A percentile compares a stretch with the other conserved stretches of the same genome.
Evolutionary conservation across 352 stramenopile species (phyloP).

Genomic region (Pythium rishiriense): DNA sequence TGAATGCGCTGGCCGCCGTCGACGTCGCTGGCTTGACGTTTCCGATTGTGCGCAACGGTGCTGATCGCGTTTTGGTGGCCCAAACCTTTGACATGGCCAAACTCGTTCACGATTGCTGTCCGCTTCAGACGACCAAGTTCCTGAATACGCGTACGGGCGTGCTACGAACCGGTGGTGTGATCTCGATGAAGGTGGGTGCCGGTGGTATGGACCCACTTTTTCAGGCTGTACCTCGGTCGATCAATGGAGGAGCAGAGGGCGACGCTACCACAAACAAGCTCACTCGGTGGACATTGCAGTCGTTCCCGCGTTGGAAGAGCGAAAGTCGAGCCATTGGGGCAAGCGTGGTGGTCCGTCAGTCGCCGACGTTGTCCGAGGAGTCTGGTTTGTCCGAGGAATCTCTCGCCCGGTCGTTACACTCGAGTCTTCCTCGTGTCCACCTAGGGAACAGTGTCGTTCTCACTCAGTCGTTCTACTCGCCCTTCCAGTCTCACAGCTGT

Average conservation of each 20-base stretch:
- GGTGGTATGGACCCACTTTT: slow-evolving; percentile 21
- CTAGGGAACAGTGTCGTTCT: slow-evolving; percentile 10
- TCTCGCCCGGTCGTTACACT: not conserved
- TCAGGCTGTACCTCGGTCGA: slow-evolving; percentile 12
- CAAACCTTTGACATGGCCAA: slow-evolving; percentile 55
- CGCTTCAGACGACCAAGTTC: slow-evolving; percentile 59
- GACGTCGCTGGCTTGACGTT: slow-evolving; percentile 70
- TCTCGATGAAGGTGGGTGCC: not conserved
- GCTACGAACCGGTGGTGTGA: slow-evolving; percentile 13
- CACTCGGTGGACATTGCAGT: slow-evolving; percentile 12
- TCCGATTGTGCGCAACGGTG: slow-evolving; percentile 23
- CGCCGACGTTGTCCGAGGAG: not conserved
- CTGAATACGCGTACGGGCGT: slow-evolving; percentile 61
- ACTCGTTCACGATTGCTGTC: slow-evolving; percentile 62
- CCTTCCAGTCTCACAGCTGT: slow-evolving; percentile 24
- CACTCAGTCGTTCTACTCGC: slow-evolving; percentile 12
- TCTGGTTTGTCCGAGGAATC: not conserved
- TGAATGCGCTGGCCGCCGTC: slow-evolving; percentile 55
- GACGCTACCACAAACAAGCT: slow-evolving; percentile 6
- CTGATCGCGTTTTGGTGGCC: not conserved
- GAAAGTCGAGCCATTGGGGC: slow-evolving; percentile 8
- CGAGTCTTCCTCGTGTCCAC: slow-evolving; percentile 16
- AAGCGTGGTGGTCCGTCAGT: slow-evolving; percentile 5
- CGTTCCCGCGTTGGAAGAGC: slow-evolving; percentile 19
- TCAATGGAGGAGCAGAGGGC: not conserved